Evolutionary conservation across 805 yeast genomes (phyloP).

Genomic region (Candida sanyiensis): DNA sequence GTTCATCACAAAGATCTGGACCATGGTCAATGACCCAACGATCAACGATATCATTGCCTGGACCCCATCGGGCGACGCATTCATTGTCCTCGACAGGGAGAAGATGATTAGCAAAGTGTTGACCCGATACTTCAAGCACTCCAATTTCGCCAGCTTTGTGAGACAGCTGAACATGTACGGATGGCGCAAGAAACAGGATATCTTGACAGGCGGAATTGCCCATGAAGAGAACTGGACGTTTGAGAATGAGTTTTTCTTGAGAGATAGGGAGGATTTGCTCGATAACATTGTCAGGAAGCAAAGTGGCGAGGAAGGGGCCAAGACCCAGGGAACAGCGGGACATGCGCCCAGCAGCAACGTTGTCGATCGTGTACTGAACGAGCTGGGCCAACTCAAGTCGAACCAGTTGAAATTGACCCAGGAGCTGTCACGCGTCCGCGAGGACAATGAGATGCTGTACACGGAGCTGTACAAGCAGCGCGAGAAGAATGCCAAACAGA

Average conservation of each 20-base stretch:
- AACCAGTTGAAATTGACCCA: constrained; percentile 80
- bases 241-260: constrained; percentile 71
- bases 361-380: constrained; percentile 36
- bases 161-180: constrained; percentile 98
- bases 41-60: constrained; percentile 74
- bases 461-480: constrained; percentile 77
- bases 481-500: constrained; percentile 79
- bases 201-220: constrained; percentile 61
- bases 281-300: constrained; percentile 78
- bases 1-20: constrained; percentile 90
- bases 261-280: constrained; percentile 76
- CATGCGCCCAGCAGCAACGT: constrained; percentile 8
- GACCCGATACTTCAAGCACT: constrained; percentile 92
- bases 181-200: constrained; percentile 97
- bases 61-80: constrained; percentile 80
- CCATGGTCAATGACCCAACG: constrained; percentile 80
- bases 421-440: constrained; percentile 74
- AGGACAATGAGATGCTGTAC: constrained; percentile 90
- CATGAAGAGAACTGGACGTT: constrained; percentile 88
- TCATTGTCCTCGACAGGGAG: constrained; percentile 80
- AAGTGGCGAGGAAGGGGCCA: constrained; percentile 21
- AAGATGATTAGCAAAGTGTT: constrained; percentile 72
- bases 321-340: constrained; percentile 24
- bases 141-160: constrained; percentile 92
- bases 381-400: constrained; percentile 46